A percentile compares a stretch with the other conserved stretches of the same genome.
phyloP scores from a whole-genome alignment of 306 rosid genomes.

The Dicorynia guianensis region DNA sequence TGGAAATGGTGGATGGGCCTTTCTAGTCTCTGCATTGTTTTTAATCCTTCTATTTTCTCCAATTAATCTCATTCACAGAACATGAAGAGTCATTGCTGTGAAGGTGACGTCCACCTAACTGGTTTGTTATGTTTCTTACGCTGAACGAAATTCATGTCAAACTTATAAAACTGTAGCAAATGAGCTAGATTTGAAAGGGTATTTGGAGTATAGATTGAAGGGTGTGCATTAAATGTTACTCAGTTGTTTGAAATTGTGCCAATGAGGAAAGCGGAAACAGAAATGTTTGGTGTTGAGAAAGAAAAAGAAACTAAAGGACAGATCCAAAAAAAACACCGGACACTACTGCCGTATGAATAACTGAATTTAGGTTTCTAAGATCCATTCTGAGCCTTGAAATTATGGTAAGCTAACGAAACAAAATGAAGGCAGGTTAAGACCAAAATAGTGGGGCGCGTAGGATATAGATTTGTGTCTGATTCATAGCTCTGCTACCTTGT shows the following conservation, averaged over 20 bases:
- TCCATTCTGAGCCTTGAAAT: slow-evolving; percentile 43
- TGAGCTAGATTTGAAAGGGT: too few species aligned
- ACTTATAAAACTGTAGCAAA: too few species aligned
- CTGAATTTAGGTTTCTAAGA: slow-evolving; percentile 34
- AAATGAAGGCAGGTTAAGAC: too few species aligned
- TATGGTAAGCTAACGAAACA: slow-evolving; percentile 44
- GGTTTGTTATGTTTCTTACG: slow-evolving; percentile 29
- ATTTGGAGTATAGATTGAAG: too few species aligned
- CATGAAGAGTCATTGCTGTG: slow-evolving; percentile 51
- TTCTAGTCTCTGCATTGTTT: slow-evolving; percentile 41
- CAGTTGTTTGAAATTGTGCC: too few species aligned
- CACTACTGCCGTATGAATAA: slow-evolving; percentile 39
- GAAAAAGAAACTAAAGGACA: slow-evolving; percentile 32
- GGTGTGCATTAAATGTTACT: too few species aligned
- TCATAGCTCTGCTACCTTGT: slow-evolving; percentile 36
- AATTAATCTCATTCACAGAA: slow-evolving; percentile 72
- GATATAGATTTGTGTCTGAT: slow-evolving; percentile 49
- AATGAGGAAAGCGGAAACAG: too few species aligned
- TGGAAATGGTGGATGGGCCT: slow-evolving; percentile 63
- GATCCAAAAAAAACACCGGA: slow-evolving; percentile 41
- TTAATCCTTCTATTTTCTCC: neutral
- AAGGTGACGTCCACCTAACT: slow-evolving; percentile 43
- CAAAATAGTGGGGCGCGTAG: slow-evolving; percentile 46
- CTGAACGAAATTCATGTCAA: neutral
- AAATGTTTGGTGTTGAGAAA: slow-evolving; percentile 22